Evolutionary conservation across 2,329 filamentous ascomycete species (phyloP).

Genomic region (Colletotrichum trifolii): DNA sequence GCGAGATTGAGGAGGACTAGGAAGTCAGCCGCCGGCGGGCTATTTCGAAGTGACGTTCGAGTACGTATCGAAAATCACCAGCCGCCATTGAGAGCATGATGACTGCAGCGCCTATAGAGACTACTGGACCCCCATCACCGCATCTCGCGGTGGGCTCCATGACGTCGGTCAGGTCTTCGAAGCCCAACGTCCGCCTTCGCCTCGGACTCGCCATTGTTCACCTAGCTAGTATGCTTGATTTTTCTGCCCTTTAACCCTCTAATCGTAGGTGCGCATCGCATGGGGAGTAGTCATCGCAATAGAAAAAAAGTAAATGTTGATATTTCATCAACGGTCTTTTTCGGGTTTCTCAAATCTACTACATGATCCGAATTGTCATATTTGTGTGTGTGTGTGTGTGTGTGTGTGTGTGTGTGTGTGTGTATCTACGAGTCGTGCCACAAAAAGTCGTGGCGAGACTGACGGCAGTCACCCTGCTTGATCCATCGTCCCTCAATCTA

Average conservation of each 20-base stretch:
- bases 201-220: not conserved
- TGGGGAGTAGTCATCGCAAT: not conserved
- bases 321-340: conserved; percentile 22
- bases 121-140: not conserved
- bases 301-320: conserved; percentile 8
- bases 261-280: conserved; percentile 7
- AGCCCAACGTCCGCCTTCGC: not conserved
- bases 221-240: conserved; percentile 29
- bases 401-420: conserved; percentile 3
- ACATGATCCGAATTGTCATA: conserved; percentile 6
- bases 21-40: not conserved
- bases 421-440: conserved; percentile 45
- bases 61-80: conserved; percentile 49
- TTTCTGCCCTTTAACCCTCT: conserved; percentile 20
- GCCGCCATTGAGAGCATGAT: conserved; percentile 39
- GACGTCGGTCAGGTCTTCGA: not conserved
- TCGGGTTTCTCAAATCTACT: conserved; percentile 2
- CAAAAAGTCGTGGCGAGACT: conserved; percentile 48
- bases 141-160: not conserved
- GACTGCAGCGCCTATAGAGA: conserved; percentile 35
- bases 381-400: conserved; percentile 12
- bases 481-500: conserved; percentile 69
- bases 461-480: conserved; percentile 73
- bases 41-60: conserved; percentile 25
- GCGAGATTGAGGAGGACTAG: conserved; percentile 91